These are phyloP conservation scores for Ustilago sp. DNA, from an alignment of 1,284 basidiomycete species.

Conservation along the genomic window DNA sequence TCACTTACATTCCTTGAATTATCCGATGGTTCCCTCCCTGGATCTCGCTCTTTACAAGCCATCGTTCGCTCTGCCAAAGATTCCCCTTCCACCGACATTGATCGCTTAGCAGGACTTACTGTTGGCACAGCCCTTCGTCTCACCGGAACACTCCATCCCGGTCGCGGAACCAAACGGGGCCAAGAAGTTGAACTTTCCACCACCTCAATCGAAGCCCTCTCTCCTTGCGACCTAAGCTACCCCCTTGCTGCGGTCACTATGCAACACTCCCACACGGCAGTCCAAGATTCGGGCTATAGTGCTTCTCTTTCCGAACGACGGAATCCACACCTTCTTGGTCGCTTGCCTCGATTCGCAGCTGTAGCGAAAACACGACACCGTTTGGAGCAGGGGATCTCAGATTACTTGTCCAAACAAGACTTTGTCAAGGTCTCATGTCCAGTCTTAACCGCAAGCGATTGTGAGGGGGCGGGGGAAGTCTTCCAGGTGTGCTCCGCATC, in stretches of 20 bases:
- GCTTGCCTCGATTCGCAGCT: constrained; percentile 42
- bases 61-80: constrained; percentile 36
- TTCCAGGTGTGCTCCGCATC: constrained; percentile 77
- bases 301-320: constrained; percentile 45
- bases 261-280: constrained; percentile 28
- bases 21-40: constrained; percentile 61
- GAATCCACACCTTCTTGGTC: constrained; percentile 52
- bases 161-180: constrained; percentile 44
- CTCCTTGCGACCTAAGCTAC: constrained; percentile 46
- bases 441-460: constrained; percentile 88
- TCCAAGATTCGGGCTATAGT: constrained; percentile 19
- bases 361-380: constrained; percentile 45
- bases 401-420: constrained; percentile 71
- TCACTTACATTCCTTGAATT: constrained; percentile 62
- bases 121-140: constrained; percentile 57
- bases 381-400: constrained; percentile 44
- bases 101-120: constrained; percentile 39
- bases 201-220: constrained; percentile 28
- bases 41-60: constrained; percentile 57
- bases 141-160: constrained; percentile 37
- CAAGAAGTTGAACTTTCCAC: constrained; percentile 59
- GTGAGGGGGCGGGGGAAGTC: constrained; percentile 96
- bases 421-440: constrained; percentile 87
- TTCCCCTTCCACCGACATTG: constrained; percentile 19
- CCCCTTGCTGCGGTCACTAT: constrained; percentile 35